Evolutionary conservation across 169 alveolate species (phyloP).

Genomic region (Plasmodium sp.): DNA sequence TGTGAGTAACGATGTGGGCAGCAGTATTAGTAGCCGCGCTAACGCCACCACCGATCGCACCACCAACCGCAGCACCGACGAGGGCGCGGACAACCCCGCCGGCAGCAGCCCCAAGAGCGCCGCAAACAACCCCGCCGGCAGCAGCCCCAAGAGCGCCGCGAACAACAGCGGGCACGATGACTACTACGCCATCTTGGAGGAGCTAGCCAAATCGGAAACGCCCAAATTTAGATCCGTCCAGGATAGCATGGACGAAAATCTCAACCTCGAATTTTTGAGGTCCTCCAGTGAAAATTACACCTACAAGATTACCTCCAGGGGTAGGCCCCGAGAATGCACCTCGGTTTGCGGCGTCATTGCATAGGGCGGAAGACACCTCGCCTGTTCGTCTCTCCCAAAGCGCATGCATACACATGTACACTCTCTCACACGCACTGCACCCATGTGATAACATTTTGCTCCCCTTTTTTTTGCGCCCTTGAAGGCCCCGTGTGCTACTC

Average conservation of each 20-base stretch:
- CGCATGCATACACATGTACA: neutral
- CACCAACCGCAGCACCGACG: neutral
- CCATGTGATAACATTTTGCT: neutral
- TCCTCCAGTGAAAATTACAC: constrained; percentile 59
- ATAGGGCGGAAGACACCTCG: neutral
- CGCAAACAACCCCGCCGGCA: neutral
- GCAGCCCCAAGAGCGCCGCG: neutral
- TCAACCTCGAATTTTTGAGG: constrained; percentile 56
- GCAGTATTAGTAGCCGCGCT: neutral
- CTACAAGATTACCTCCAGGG: constrained; percentile 69
- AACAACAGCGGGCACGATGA: constrained; percentile 2
- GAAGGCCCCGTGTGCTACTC: constrained; percentile 90
- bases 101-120: no score
- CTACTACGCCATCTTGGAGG: constrained; percentile 47
- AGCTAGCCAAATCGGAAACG: constrained; percentile 32
- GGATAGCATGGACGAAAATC: constrained; percentile 71
- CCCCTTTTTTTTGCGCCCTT: neutral
- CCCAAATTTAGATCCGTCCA: constrained; percentile 47
- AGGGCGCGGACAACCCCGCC: neutral
- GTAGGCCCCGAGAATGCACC: neutral
- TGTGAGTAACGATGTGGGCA: neutral
- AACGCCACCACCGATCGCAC: neutral
- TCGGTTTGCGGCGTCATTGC: neutral
- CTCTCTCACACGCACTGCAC: neutral
- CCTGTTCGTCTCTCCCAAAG: neutral